phyloP scores from a whole-genome alignment of 2,329 filamentous ascomycete species.

The Sordariomycetes sp. region DNA sequence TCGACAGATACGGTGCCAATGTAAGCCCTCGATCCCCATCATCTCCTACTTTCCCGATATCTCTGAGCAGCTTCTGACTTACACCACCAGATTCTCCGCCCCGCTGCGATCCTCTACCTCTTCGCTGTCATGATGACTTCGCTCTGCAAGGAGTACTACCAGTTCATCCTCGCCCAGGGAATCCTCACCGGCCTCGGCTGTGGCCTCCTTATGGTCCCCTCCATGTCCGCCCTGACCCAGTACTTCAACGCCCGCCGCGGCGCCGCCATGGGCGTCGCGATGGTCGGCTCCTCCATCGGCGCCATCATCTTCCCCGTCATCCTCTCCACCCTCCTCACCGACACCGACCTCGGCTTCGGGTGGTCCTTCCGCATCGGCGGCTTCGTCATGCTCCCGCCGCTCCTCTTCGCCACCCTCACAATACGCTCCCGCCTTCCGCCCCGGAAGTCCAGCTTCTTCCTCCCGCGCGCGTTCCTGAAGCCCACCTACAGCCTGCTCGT shows the following conservation, averaged over 20 bases:
- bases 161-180: slow-evolving; percentile 30
- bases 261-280: slow-evolving; percentile 40
- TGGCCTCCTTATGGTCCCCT: slow-evolving; percentile 26
- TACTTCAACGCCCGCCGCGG: slow-evolving; percentile 44
- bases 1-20: slow-evolving; percentile 29
- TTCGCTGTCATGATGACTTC: slow-evolving; percentile 57
- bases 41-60: not conserved
- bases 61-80: too few species aligned
- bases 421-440: slow-evolving; percentile 31
- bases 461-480: slow-evolving; percentile 23
- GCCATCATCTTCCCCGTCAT: slow-evolving; percentile 52
- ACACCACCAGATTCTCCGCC: slow-evolving; percentile 17
- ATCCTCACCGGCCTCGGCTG: slow-evolving; percentile 28
- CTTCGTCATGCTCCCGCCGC: slow-evolving; percentile 30
- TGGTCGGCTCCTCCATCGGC: slow-evolving; percentile 42
- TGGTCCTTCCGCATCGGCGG: slow-evolving; percentile 37
- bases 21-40: slow-evolving; percentile 9
- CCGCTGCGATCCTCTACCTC: slow-evolving; percentile 37
- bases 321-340: slow-evolving; percentile 39
- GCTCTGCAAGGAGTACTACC: slow-evolving; percentile 31
- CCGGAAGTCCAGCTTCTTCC: slow-evolving; percentile 30
- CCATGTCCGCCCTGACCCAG: slow-evolving; percentile 29
- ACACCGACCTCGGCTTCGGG: slow-evolving; percentile 28
- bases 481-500: slow-evolving; percentile 34
- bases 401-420: slow-evolving; percentile 22